These are phyloP conservation scores for Ophiostoma novo-ulmi DNA, from an alignment of 2,329 filamentous ascomycete species.

Conservation along the genomic window DNA sequence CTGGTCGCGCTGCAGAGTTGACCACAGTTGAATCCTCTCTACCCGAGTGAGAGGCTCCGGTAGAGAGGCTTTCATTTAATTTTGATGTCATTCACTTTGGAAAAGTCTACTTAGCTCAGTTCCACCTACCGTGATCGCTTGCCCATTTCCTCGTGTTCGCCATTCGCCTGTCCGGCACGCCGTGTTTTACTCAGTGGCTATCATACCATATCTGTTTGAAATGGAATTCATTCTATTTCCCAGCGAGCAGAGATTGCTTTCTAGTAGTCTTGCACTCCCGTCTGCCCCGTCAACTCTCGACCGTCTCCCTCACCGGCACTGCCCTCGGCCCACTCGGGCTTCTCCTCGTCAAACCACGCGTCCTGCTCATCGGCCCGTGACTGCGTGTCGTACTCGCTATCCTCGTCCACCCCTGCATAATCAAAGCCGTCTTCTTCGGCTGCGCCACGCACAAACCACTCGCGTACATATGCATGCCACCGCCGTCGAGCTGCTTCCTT, in stretches of 20 bases:
- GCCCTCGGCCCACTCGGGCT: conserved; percentile 58
- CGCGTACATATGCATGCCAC: conserved; percentile 68
- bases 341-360: conserved; percentile 74
- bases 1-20: not conserved
- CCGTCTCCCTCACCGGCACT: conserved; percentile 31
- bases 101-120: too few relatives aligned
- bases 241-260: not conserved
- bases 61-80: too few relatives aligned
- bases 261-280: conserved; percentile 68
- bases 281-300: conserved; percentile 50
- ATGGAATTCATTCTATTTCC: too few relatives aligned
- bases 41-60: too few relatives aligned
- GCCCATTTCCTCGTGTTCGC: too few relatives aligned
- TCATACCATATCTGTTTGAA: too few relatives aligned
- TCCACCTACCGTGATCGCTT: too few relatives aligned
- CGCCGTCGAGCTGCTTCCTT: conserved; percentile 62
- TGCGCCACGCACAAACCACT: conserved; percentile 67
- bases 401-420: conserved; percentile 64
- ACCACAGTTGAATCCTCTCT: not conserved
- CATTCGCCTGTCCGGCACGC: too few relatives aligned
- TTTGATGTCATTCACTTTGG: too few relatives aligned
- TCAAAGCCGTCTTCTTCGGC: conserved; percentile 67
- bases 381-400: conserved; percentile 64
- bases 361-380: conserved; percentile 62
- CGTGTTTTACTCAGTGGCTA: too few relatives aligned